Evolutionary conservation across 257 asterid genomes (phyloP), one percentile per base, ranked within the genome.

Genomic region (Capsicum rhomboideum): DNA sequence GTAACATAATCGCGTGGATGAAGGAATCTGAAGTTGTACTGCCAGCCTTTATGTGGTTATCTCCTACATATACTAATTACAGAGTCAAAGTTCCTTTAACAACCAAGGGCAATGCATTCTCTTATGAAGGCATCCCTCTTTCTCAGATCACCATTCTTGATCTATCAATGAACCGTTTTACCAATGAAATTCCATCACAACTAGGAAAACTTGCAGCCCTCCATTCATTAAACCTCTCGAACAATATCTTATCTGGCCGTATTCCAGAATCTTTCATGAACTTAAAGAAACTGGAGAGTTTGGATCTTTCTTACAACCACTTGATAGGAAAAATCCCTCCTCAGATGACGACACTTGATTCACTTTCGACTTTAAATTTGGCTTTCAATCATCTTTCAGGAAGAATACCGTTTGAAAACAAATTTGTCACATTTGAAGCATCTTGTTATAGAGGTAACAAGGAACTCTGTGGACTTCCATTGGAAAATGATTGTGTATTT

Each of bases 391-490:
- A 72, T 67, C 72, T 82, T 1, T 68, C 49, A 55, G 87, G 87
- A 44, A 85, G 68, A 53, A 63, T 72, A 83, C 83, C 82, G 2
- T 79, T 37, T 8, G 84, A 29, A 64, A 21, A 82, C 58, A 82
- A 85, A 52, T 75, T 85, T 34, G 83, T 12, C 67, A 49, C 85
- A 6, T 85, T 82, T 31, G 64, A 40, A 21, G 79, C 79, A 69
- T 78, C 82, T 16, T 54, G 82, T 74, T 86, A 78, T 18, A 31
- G 55, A 72, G 86, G 84, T 29, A 78, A 86, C 64, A 54, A 44
- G 63, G 79, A 52, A 63, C 85, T 85, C 12, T 85, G 83, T 44
- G 87, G 85, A 71, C 66, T 13, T 6, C 88, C 88, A 66, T 40
- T 86, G 34, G 67, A 54, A 42, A 66, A 59, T 34, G 46, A 17